A percentile compares a stretch with the other conserved stretches of the same genome.
Conservation (phyloP, 805 yeast genomes). For the Candida saitoana region DNA sequence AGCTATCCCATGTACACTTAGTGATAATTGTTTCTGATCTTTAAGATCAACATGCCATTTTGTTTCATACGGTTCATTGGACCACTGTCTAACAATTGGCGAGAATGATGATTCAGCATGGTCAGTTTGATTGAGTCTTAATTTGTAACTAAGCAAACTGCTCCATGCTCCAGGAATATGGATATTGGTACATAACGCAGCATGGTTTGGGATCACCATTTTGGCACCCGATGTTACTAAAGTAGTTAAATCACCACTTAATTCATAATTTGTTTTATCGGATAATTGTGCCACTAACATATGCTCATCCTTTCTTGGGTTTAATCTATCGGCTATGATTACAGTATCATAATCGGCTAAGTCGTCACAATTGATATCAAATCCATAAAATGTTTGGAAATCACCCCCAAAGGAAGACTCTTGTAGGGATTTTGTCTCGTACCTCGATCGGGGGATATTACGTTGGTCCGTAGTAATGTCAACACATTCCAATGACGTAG, state of each 20-base stretch:
- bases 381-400: conserved; percentile 43
- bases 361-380: conserved; percentile 38
- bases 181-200: conserved; percentile 45
- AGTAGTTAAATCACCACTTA: conserved; percentile 30
- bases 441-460: conserved; percentile 49
- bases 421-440: conserved; percentile 28
- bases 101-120: conserved; percentile 31
- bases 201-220: conserved; percentile 37
- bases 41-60: conserved; percentile 69
- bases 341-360: conserved; percentile 47
- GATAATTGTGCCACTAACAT: conserved; percentile 39
- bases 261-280: conserved; percentile 17
- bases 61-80: conserved; percentile 62
- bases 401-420: conserved; percentile 59
- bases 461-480: conserved; percentile 35
- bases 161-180: conserved; percentile 57
- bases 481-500: conserved; percentile 41
- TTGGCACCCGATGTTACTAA: conserved; percentile 38
- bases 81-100: conserved; percentile 67
- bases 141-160: conserved; percentile 53
- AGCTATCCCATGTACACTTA: conserved; percentile 60
- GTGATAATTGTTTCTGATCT: conserved; percentile 14
- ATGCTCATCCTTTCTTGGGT: conserved; percentile 8
- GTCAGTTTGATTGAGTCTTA: conserved; percentile 17
- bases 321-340: conserved; percentile 38